Conservation (phyloP, 176 grass and related monocot species). For the Oryza rufipogon region DNA sequence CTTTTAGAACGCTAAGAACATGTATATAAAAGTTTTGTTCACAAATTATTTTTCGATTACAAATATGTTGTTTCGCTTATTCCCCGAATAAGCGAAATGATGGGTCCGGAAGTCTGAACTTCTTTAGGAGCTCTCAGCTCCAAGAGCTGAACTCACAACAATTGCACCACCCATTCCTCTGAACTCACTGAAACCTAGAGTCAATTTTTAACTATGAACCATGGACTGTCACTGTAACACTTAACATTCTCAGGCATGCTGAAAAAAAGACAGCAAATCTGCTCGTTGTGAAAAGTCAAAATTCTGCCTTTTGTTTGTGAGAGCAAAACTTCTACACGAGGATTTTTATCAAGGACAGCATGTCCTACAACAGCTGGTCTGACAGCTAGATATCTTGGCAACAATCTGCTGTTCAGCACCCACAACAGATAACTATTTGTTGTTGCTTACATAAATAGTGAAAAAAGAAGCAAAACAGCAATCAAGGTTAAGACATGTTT, state of each 20-base stretch:
- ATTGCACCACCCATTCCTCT: background rate
- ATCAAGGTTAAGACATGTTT: background rate
- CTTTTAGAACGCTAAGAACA: too few species aligned
- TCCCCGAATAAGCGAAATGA: too few species aligned
- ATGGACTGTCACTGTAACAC: background rate
- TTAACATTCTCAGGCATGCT: background rate
- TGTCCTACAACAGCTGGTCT: background rate
- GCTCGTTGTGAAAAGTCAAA: background rate
- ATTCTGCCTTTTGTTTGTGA: background rate
- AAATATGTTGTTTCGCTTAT: too few species aligned
- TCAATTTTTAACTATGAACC: background rate
- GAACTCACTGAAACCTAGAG: background rate
- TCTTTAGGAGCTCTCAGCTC: background rate
- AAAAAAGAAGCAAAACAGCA: background rate
- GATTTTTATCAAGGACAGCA: constrained; percentile 31
- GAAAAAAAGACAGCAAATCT: background rate
- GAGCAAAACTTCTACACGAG: background rate
- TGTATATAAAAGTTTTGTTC: too few species aligned
- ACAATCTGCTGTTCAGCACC: background rate
- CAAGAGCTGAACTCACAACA: background rate
- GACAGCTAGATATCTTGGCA: constrained; percentile 8
- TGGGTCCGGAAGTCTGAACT: too few species aligned
- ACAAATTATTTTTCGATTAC: too few species aligned
- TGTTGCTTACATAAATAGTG: constrained; percentile 9
- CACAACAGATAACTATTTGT: background rate